Conservation (phyloP, 345 rosid genomes). For the Conringia planisiliqua region DNA sequence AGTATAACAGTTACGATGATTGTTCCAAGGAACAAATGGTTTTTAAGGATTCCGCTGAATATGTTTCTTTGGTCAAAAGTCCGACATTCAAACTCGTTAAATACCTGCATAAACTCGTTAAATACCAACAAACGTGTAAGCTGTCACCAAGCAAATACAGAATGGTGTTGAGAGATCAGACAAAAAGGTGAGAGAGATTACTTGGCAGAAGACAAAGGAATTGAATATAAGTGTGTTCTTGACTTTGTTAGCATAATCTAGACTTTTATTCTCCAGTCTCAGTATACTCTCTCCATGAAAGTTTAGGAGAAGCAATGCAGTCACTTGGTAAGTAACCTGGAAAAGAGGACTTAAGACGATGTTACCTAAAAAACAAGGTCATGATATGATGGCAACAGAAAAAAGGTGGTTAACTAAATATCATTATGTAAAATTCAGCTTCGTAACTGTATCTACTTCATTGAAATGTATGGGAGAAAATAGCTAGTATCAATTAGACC, state of each 20-base stretch:
- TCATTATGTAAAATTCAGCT: background rate
- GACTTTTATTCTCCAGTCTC: background rate
- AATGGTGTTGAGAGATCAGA: background rate
- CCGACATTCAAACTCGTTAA: background rate
- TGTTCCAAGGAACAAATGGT: background rate
- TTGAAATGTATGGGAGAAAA: background rate
- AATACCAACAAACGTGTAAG: background rate
- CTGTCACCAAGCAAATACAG: background rate
- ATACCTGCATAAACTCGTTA: background rate
- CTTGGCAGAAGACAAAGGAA: background rate
- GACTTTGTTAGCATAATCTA: background rate
- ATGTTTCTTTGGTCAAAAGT: background rate
- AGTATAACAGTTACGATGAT: background rate
- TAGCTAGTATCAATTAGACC: background rate
- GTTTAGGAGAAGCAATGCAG: background rate
- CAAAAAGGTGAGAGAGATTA: background rate
- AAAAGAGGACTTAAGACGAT: background rate
- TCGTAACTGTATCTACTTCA: background rate
- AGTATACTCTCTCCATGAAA: background rate
- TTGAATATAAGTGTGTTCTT: background rate
- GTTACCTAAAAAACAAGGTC: too few relatives aligned
- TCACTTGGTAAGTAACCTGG: constrained; percentile 2
- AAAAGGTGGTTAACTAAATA: background rate
- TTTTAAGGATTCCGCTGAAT: background rate
- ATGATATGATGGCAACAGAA: too few relatives aligned